Evolutionary conservation across 2,329 filamentous ascomycete species (phyloP).

Genomic region (Orbilia ellipsospora): DNA sequence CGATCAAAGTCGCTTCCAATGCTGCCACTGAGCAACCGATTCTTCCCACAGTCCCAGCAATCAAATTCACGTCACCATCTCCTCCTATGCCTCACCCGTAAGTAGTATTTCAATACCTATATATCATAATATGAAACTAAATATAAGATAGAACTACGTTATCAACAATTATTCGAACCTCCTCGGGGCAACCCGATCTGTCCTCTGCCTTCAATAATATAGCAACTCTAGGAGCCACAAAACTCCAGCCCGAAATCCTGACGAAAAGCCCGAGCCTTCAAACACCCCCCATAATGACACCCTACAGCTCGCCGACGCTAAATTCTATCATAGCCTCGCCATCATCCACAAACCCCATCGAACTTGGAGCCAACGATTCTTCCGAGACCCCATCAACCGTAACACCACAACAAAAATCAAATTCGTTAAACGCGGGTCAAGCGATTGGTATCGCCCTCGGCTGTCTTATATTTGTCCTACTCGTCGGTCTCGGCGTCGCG

Average conservation of each 20-base stretch:
- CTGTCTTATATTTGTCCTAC: slow-evolving; percentile 1
- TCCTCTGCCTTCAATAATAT: not conserved
- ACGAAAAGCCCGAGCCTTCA: not conserved
- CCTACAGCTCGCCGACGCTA: not conserved
- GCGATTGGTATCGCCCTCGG: slow-evolving; percentile 23
- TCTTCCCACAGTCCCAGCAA: not conserved
- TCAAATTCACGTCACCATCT: not conserved
- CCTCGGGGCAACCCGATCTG: not conserved
- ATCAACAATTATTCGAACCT: slow-evolving; percentile 3
- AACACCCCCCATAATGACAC: slow-evolving; percentile 11
- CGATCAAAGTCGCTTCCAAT: not conserved
- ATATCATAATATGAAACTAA: not conserved
- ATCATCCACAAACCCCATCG: not conserved
- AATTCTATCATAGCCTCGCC: not conserved
- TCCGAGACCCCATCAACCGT: not conserved
- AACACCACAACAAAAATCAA: not conserved
- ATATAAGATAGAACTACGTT: slow-evolving; percentile 17
- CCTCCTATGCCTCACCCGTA: slow-evolving; percentile 11
- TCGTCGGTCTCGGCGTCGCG: slow-evolving; percentile 19
- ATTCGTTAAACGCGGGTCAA: slow-evolving; percentile 1
- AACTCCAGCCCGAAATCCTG: slow-evolving; percentile 2
- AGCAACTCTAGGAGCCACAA: not conserved
- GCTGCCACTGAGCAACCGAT: not conserved
- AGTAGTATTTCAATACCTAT: not conserved
- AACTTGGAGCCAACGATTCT: not conserved